These are phyloP conservation scores for Ceratocystis variospora DNA, from an alignment of 2,329 filamentous ascomycete species.

Conservation along the genomic window DNA sequence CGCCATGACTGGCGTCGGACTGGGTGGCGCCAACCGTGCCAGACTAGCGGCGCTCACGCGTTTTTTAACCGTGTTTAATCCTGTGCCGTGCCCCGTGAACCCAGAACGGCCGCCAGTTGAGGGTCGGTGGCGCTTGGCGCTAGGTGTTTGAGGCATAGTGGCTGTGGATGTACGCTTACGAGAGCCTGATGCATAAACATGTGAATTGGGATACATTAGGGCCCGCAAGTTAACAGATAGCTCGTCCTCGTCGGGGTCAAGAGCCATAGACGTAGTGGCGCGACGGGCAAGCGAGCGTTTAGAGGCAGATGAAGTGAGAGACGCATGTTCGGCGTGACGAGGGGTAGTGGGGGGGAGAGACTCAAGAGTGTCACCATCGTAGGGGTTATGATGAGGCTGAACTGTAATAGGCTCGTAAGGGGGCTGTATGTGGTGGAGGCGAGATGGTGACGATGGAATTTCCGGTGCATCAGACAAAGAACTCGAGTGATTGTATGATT, in stretches of 20 bases:
- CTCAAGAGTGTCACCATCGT: neutral
- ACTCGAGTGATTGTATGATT: neutral
- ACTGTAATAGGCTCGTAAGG: neutral
- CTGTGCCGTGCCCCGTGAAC: neutral
- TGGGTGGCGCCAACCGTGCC: neutral
- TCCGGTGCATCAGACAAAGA: neutral
- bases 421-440: neutral
- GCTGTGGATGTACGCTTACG: neutral
- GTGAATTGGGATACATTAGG: neutral
- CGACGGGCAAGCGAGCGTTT: constrained; percentile 25
- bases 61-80: constrained; percentile 5
- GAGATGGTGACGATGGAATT: constrained; percentile 1
- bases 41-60: constrained; percentile 11
- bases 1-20: constrained; percentile 21
- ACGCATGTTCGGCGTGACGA: constrained; percentile 24
- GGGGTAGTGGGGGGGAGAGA: constrained; percentile 20
- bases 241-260: constrained; percentile 28
- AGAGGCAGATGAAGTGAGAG: constrained; percentile 25
- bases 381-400: neutral
- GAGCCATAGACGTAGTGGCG: constrained; percentile 33
- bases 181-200: too few species aligned
- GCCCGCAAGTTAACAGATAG: constrained; percentile 27
- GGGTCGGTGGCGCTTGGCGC: neutral
- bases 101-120: neutral
- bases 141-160: neutral